A percentile compares a stretch with the other conserved stretches of the same genome.
phyloP scores from a whole-genome alignment of 768 basidiomycete genomes.

The Cantharellus cinnabarinus region DNA sequence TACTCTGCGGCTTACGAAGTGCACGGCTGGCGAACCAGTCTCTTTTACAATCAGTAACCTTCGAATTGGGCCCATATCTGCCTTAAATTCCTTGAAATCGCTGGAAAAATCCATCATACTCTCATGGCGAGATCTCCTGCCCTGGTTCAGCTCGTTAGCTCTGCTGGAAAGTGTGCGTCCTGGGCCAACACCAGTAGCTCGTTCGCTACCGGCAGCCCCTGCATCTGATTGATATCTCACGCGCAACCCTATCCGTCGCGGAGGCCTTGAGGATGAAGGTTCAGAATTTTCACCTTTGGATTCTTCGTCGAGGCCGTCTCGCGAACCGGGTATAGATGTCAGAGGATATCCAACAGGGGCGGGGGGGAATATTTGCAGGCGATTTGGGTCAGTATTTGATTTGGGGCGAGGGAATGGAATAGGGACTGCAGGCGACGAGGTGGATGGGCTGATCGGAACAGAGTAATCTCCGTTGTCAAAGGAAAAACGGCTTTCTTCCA shows the following conservation, averaged over 20 bases:
- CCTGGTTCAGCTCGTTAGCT: not conserved
- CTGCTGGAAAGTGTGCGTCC: not conserved
- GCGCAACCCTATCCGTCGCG: too few relatives aligned
- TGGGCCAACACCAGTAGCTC: not conserved
- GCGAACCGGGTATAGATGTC: too few relatives aligned
- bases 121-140: conserved; percentile 41
- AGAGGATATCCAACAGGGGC: too few relatives aligned
- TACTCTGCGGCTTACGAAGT: conserved; percentile 42
- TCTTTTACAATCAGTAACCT: conserved; percentile 60
- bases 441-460: conserved; percentile 8
- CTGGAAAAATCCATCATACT: conserved; percentile 40
- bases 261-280: too few relatives aligned
- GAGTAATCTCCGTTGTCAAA: too few relatives aligned
- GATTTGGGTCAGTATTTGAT: not conserved
- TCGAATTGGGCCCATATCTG: conserved; percentile 22
- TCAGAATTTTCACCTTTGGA: too few relatives aligned
- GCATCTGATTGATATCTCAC: too few relatives aligned
- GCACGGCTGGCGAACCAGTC: conserved; percentile 57
- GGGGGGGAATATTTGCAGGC: not conserved
- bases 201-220: too few relatives aligned
- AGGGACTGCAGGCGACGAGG: conserved; percentile 11
- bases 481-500: too few relatives aligned
- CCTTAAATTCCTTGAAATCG: not conserved
- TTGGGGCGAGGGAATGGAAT: conserved; percentile 42
- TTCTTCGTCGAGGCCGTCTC: not conserved